Evolutionary conservation across 164 flowering plant species (phyloP).

Genomic region (Kalanchoe fedtschenkoi): DNA sequence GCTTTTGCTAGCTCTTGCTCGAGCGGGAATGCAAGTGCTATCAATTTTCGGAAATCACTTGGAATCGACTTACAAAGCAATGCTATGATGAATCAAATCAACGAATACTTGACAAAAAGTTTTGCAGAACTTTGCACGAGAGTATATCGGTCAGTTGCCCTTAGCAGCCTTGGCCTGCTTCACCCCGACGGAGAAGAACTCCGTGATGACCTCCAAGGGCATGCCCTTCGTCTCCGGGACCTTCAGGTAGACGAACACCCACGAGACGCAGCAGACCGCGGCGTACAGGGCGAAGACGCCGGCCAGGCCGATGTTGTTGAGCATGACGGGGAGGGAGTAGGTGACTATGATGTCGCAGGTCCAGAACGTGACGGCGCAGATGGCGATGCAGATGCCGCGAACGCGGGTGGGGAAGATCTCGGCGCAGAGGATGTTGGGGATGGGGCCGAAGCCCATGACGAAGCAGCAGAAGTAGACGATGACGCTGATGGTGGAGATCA

Average conservation of each 20-base stretch:
- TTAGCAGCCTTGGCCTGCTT: conserved; percentile 41
- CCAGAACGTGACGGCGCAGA: conserved; percentile 86
- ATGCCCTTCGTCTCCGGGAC: conserved; percentile 97
- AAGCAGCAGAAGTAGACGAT: conserved; percentile 76
- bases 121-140: neutral
- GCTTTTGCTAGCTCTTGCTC: too few species aligned
- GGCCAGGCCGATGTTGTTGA: conserved; percentile 67
- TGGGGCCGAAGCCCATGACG: conserved; percentile 84
- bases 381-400: conserved; percentile 90
- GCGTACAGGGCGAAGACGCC: conserved; percentile 85
- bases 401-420: conserved; percentile 94
- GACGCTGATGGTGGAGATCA: conserved; percentile 60
- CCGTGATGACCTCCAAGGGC: conserved; percentile 90
- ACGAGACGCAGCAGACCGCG: conserved; percentile 53
- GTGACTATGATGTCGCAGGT: conserved; percentile 80
- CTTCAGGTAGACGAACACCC: conserved; percentile 75
- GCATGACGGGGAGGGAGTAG: conserved; percentile 76
- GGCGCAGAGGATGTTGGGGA: conserved; percentile 87
- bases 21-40: too few species aligned
- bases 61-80: too few species aligned
- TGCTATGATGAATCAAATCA: too few species aligned
- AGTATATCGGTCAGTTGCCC: conserved; percentile 10
- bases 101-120: too few species aligned
- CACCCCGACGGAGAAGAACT: conserved; percentile 87
- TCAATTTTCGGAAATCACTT: too few species aligned